A percentile compares a stretch with the other conserved stretches of the same genome.
Evolutionary conservation across 176 grass and related monocot species (phyloP).

Genomic region (Hordeum marinum): DNA sequence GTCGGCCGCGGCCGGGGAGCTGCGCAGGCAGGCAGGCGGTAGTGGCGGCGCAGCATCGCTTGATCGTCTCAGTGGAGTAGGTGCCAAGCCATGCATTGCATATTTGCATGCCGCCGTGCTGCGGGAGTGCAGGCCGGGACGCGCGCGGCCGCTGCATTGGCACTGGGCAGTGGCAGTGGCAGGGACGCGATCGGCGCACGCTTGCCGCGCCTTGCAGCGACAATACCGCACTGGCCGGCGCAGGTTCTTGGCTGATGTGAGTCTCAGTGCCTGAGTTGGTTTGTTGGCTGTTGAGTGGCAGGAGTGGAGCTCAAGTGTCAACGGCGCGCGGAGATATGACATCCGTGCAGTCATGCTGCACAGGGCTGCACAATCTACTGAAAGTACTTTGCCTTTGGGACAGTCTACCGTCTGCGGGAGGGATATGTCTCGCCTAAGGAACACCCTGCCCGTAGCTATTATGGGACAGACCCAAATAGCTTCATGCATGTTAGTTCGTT

Average conservation of each 20-base stretch:
- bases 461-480: too few relatives aligned
- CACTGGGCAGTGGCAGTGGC: background rate
- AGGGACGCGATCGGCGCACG: background rate
- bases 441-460: too few relatives aligned
- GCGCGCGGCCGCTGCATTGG: background rate
- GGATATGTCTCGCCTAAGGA: too few relatives aligned
- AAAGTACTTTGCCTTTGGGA: too few relatives aligned
- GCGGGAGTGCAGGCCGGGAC: background rate
- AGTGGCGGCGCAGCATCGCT: background rate
- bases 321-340: too few relatives aligned
- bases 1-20: background rate
- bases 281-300: too few relatives aligned
- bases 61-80: background rate
- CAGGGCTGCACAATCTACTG: too few relatives aligned
- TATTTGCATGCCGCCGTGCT: background rate
- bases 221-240: background rate
- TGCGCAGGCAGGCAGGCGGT: background rate
- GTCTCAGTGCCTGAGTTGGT: too few relatives aligned
- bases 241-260: background rate
- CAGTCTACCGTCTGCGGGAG: too few relatives aligned
- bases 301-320: too few relatives aligned
- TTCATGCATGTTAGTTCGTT: too few relatives aligned
- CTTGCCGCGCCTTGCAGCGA: background rate
- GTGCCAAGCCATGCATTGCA: background rate
- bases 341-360: too few relatives aligned